Evolutionary conservation across 2,329 filamentous ascomycete species (phyloP).

Genomic region (Cadophora gregata): DNA sequence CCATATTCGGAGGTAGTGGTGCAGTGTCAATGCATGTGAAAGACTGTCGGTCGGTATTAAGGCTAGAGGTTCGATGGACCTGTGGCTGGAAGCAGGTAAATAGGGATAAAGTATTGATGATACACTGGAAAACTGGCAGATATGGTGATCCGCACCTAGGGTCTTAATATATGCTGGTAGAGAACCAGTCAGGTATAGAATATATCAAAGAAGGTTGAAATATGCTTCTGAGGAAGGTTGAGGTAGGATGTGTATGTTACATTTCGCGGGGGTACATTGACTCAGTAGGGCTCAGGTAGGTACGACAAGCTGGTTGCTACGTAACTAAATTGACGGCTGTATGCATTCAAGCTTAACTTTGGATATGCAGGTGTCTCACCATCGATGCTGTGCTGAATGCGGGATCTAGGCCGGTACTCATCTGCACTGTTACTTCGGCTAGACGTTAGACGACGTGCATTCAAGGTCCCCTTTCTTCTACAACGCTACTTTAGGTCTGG

Average conservation of each 20-base stretch:
- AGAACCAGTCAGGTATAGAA: background rate
- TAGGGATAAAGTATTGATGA: constrained; percentile 5
- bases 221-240: background rate
- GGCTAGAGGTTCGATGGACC: background rate
- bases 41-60: background rate
- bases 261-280: background rate
- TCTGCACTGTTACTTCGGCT: constrained; percentile 10
- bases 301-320: background rate
- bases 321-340: background rate
- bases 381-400: constrained; percentile 9
- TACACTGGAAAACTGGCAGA: constrained; percentile 7
- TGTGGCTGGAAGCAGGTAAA: background rate
- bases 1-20: background rate
- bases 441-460: constrained; percentile 19
- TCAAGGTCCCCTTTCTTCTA: background rate
- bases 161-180: background rate
- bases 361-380: constrained; percentile 7
- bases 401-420: constrained; percentile 13
- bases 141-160: background rate
- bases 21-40: background rate
- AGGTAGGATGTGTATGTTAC: constrained; percentile 11
- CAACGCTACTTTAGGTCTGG: background rate
- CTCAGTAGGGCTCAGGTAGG: background rate
- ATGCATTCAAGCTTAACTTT: constrained; percentile 12
- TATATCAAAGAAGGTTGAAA: background rate